These are phyloP conservation scores for Aspergillus pseudoglaucus DNA, from an alignment of 2,329 filamentous ascomycete genomes.

Conservation along the genomic window DNA sequence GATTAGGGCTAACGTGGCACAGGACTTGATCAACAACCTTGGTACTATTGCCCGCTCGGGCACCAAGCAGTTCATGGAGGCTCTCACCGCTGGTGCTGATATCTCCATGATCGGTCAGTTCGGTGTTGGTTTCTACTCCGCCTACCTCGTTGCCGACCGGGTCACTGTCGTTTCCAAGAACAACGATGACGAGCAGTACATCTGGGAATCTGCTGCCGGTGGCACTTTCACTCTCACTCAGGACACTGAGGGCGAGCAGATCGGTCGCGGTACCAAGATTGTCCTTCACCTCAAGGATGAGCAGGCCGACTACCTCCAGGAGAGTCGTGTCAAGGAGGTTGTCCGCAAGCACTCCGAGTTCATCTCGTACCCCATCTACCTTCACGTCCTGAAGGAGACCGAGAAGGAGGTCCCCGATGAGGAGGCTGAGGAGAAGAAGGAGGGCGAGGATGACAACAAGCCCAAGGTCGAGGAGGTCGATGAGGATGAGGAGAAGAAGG, in stretches of 20 bases:
- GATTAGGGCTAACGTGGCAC: not conserved
- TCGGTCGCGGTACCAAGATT: constrained; percentile 96
- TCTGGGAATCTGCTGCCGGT: constrained; percentile 97
- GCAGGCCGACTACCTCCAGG: constrained; percentile 96
- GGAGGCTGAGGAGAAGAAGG: constrained; percentile 69
- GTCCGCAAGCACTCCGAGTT: constrained; percentile 99
- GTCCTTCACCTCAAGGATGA: constrained; percentile 99
- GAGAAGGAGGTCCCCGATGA: constrained; percentile 98
- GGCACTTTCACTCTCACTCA: constrained; percentile 91
- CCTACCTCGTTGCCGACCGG: constrained; percentile 96
- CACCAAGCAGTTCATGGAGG: constrained; percentile 99
- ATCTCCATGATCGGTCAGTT: constrained; percentile 99
- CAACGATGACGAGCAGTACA: constrained; percentile 99
- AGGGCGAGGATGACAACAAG: constrained; percentile 85
- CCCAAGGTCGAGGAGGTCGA: constrained; percentile 90
- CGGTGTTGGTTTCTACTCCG: constrained; percentile 99
- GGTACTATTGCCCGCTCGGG: constrained; percentile 98
- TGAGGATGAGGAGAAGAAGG: constrained; percentile 78
- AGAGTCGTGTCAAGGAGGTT: constrained; percentile 99
- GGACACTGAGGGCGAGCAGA: constrained; percentile 82
- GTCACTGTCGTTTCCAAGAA: constrained; percentile 96
- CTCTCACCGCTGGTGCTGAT: constrained; percentile 93
- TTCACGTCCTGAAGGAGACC: constrained; percentile 97
- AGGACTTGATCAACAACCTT: constrained; percentile 99
- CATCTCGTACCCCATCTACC: constrained; percentile 99